Conservation (phyloP, 192 early-diverging fungal species). For the Backusella sp. region DNA sequence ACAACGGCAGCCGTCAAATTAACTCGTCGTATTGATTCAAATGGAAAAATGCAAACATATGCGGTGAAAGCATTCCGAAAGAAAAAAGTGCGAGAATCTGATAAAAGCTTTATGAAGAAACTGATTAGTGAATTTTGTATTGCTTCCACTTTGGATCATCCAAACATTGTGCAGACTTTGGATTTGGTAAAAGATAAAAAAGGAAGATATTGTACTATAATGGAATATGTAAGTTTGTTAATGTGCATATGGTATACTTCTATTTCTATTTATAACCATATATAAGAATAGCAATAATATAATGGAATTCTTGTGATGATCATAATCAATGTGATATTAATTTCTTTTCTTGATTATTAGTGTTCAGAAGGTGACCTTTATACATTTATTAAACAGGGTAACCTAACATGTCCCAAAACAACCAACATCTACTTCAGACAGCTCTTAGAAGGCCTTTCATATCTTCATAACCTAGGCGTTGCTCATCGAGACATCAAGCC, state of each 20-base stretch:
- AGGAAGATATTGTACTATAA: slow-evolving; percentile 77
- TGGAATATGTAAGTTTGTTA: slow-evolving; percentile 53
- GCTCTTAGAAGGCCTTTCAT: slow-evolving; percentile 78
- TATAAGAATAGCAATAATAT: slow-evolving; percentile 31
- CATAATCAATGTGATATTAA: background rate
- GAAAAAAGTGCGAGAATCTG: slow-evolving; percentile 70
- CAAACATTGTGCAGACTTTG: slow-evolving; percentile 89
- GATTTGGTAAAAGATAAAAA: slow-evolving; percentile 94
- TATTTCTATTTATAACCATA: background rate
- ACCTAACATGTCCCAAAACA: slow-evolving; percentile 72
- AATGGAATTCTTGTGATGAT: background rate
- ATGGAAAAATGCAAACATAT: slow-evolving; percentile 60
- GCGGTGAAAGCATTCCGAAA: slow-evolving; percentile 90
- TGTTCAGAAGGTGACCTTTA: slow-evolving; percentile 91
- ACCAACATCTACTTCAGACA: slow-evolving; percentile 93
- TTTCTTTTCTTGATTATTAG: slow-evolving; percentile 41
- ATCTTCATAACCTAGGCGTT: slow-evolving; percentile 94
- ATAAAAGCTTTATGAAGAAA: slow-evolving; percentile 95
- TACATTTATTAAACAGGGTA: slow-evolving; percentile 64
- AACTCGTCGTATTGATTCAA: background rate
- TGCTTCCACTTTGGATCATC: slow-evolving; percentile 75
- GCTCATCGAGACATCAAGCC: slow-evolving; percentile 87
- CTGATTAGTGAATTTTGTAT: slow-evolving; percentile 95
- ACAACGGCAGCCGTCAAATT: slow-evolving; percentile 88
- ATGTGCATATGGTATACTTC: background rate